These are phyloP conservation scores for Fomitopsis pulvina DNA, from an alignment of 768 basidiomycete genomes.

Conservation along the genomic window DNA sequence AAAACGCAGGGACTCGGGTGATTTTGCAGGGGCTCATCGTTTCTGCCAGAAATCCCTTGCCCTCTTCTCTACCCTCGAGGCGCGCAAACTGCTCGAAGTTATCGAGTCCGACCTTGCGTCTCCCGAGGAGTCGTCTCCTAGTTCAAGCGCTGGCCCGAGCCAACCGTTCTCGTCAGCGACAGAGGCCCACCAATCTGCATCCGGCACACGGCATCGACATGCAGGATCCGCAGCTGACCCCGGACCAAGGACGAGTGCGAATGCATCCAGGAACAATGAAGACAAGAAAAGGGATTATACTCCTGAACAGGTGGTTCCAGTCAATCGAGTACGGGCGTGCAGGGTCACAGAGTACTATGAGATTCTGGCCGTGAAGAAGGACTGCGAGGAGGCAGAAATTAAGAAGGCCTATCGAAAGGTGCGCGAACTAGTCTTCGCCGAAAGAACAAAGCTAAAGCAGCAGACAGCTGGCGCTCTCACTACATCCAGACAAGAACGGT, in stretches of 20 bases:
- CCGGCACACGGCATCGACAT: conserved; percentile 62
- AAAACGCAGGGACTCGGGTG: conserved; percentile 64
- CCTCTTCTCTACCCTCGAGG: conserved; percentile 77
- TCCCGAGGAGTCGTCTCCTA: conserved; percentile 33
- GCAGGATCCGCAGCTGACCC: conserved; percentile 20
- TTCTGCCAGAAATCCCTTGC: conserved; percentile 86
- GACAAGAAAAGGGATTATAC: conserved; percentile 77
- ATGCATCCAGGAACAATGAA: conserved; percentile 30
- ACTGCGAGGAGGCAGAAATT: conserved; percentile 77
- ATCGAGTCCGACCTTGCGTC: conserved; percentile 52
- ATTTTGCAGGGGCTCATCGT: conserved; percentile 73
- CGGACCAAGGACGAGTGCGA: conserved; percentile 42
- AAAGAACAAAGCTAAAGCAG: too few relatives aligned
- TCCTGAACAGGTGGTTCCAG: conserved; percentile 71
- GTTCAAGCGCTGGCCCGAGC: conserved; percentile 25
- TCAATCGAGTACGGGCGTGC: conserved; percentile 80
- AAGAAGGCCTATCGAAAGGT: conserved; percentile 98
- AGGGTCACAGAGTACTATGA: conserved; percentile 91
- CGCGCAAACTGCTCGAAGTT: conserved; percentile 53
- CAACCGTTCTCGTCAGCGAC: conserved; percentile 43
- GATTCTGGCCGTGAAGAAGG: conserved; percentile 72
- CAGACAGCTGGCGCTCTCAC: conserved; percentile 71
- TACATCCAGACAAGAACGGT: conserved; percentile 92
- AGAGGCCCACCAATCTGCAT: conserved; percentile 70
- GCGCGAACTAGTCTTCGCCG: conserved; percentile 15